A percentile compares a stretch with the other conserved stretches of the same genome.
phyloP scores from a whole-genome alignment of 306 rosid genomes.

The Pterocarpus macrocarpus region DNA sequence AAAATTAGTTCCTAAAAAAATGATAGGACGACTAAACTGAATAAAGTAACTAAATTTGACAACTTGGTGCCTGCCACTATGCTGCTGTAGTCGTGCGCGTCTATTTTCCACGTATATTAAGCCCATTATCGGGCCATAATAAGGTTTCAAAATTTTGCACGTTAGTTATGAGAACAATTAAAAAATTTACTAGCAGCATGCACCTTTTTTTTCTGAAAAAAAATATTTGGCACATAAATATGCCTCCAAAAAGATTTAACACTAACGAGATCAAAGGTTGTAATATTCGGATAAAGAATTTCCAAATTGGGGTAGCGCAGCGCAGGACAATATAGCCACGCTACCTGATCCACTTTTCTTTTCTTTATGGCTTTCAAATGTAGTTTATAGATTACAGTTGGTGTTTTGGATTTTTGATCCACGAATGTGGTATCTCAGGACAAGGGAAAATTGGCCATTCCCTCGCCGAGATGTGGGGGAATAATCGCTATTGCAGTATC shows the following conservation, averaged over 20 bases:
- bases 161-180: too few relatives aligned
- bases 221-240: background rate
- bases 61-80: background rate
- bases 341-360: background rate
- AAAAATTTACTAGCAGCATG: too few relatives aligned
- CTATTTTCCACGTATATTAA: background rate
- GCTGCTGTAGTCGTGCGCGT: background rate
- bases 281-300: background rate
- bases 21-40: too few relatives aligned
- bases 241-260: background rate
- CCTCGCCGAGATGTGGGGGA: background rate
- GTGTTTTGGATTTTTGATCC: constrained; percentile 10
- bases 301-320: too few relatives aligned
- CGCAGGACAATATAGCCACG: background rate
- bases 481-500: background rate
- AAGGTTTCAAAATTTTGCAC: too few relatives aligned
- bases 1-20: too few relatives aligned
- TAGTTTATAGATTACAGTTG: background rate
- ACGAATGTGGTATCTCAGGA: constrained; percentile 29
- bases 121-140: background rate
- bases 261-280: background rate
- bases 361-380: background rate
- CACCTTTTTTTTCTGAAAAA: too few relatives aligned
- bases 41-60: too few relatives aligned
- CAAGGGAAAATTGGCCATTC: background rate